Conservation (phyloP, 2,329 filamentous ascomycete species). For the Fusarium nodosum region DNA sequence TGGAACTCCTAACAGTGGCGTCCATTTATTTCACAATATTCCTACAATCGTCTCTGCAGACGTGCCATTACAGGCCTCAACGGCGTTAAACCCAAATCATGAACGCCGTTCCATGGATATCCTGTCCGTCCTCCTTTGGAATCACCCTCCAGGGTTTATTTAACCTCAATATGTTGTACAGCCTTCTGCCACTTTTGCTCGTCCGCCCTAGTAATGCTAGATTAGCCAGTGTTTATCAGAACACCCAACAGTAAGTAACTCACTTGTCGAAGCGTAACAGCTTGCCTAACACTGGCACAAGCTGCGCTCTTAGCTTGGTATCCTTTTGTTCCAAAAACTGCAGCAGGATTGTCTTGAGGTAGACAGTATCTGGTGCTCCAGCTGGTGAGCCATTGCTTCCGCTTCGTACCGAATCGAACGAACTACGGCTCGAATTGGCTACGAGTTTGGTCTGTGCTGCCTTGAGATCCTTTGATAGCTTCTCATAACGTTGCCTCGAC, state of each 20-base stretch:
- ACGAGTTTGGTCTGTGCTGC: slow-evolving; percentile 63
- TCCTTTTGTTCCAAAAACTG: slow-evolving; percentile 88
- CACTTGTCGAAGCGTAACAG: slow-evolving; percentile 82
- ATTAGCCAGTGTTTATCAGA: slow-evolving; percentile 5
- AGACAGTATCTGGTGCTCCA: slow-evolving; percentile 66
- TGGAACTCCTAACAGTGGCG: neutral
- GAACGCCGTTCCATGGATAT: slow-evolving; percentile 35
- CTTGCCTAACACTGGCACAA: slow-evolving; percentile 83
- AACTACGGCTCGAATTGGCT: slow-evolving; percentile 61
- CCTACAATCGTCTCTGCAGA: slow-evolving; percentile 32
- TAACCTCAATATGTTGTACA: slow-evolving; percentile 67
- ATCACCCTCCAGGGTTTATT: slow-evolving; percentile 43
- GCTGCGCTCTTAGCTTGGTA: slow-evolving; percentile 78
- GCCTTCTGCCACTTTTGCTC: slow-evolving; percentile 90
- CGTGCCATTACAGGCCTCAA: slow-evolving; percentile 8
- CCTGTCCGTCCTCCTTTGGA: neutral
- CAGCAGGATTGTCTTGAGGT: slow-evolving; percentile 84
- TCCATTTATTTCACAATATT: slow-evolving; percentile 31
- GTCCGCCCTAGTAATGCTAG: slow-evolving; percentile 64
- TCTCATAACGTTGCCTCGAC: slow-evolving; percentile 80
- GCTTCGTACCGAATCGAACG: slow-evolving; percentile 56
- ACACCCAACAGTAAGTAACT: slow-evolving; percentile 53
- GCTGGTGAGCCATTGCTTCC: slow-evolving; percentile 51
- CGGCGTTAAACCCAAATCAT: slow-evolving; percentile 27
- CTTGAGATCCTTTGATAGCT: slow-evolving; percentile 77